Base-by-base conservation (phyloP, 768 basidiomycete species). In the Boletus speciosus region DNA sequence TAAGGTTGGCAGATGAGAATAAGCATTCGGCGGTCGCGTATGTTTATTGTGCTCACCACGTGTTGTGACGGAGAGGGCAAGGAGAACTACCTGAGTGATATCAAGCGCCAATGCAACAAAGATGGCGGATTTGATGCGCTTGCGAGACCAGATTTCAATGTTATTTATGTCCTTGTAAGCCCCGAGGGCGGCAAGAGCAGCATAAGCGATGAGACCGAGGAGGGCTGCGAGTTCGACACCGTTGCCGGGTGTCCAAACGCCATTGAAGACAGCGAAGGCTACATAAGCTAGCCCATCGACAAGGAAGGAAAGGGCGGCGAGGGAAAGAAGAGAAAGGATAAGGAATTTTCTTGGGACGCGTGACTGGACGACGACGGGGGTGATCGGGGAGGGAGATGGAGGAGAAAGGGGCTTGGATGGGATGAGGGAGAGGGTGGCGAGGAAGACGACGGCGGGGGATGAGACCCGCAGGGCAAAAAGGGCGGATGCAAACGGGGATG, bases 131-230 rank as follows among this genome's bases (percentile, higher is more conserved):
- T 78, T 88, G 61, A 90, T 68, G 44, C 82, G 78, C 56, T 66
- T 81, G 61, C 81, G 65, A 34, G 76, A 78, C 88, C 87, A 90
- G 16, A 89, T 81, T 37, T 82, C 75, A 35, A 84, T 77, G 35
- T 86, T 86, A 31, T 81, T 78, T 51, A 87, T 74, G 57, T 90
- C 89, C 70, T 92, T 90, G 82, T 84, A 91, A 12, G 87, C 78
- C 9, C 90, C 90, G 41, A 90, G 73, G 10, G 83, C 82, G 14
- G 89, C 86, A 46, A 93, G 73, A 36, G 86, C 85, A 35, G 83
- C 74, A 61, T 88, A 90, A 5, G 85, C 86, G 39, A 82, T 63
- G 32, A 91, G 76, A 50, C 88, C 90, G 41, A 85, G 67, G 40
- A 90, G 64, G 39, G 89, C 75, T 60, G 81, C 88, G 65, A 85